These are phyloP conservation scores for Dictyostelium purpureum DNA, from an alignment of 78 protist genomes.

Conservation along the genomic window DNA sequence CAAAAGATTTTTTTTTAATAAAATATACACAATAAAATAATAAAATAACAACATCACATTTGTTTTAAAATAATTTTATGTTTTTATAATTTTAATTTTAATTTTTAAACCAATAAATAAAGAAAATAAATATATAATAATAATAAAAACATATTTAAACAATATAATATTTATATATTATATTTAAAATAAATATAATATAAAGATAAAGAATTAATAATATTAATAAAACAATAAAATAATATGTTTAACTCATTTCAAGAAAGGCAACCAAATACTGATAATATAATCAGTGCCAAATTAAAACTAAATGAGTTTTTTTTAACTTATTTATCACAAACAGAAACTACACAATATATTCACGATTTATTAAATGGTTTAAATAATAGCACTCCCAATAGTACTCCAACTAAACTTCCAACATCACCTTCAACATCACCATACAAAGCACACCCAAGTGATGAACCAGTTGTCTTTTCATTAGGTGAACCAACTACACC, in stretches of 20 bases:
- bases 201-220: no score
- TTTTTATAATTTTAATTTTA: no score
- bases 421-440: conserved; percentile 4
- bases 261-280: conserved; percentile 61
- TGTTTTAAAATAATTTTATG: no score
- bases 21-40: no score
- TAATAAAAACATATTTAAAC: neutral
- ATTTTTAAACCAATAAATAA: neutral
- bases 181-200: no score
- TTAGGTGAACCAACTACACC: neutral
- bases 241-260: conserved; percentile 43
- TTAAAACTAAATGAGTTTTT: conserved; percentile 63
- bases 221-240: no score
- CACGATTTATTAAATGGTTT: conserved; percentile 44
- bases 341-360: conserved; percentile 49
- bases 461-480: neutral
- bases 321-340: conserved; percentile 40
- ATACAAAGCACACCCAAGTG: neutral
- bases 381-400: neutral
- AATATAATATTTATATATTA: no score
- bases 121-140: neutral
- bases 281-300: conserved; percentile 59
- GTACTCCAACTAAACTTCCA: neutral
- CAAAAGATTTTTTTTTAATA: no score
- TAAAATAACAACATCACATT: no score